Conservation (phyloP, 345 rosid genomes). For the Microthlaspi erraticum region DNA sequence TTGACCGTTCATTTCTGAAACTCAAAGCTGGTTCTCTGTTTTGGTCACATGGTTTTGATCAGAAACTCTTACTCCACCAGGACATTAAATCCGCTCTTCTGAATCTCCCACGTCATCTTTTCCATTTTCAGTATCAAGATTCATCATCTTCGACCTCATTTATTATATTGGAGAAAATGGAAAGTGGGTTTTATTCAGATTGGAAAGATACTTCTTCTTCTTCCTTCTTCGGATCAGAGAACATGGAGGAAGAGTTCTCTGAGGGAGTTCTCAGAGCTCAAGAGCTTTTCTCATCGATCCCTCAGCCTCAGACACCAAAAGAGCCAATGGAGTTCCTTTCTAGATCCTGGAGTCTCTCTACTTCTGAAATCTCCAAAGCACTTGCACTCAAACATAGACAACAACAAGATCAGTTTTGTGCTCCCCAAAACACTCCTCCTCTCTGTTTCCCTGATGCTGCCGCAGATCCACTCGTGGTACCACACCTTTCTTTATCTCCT, state of each 20-base stretch:
- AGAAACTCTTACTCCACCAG: constrained; percentile 28
- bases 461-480: constrained; percentile 56
- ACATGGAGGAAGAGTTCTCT: constrained; percentile 58
- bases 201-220: constrained; percentile 52
- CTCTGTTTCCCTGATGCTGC: constrained; percentile 47
- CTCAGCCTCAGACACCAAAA: constrained; percentile 79
- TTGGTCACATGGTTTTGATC: constrained; percentile 42
- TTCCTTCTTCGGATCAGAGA: constrained; percentile 49
- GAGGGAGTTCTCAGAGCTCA: constrained; percentile 44
- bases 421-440: constrained; percentile 40
- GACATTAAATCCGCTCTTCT: constrained; percentile 4
- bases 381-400: constrained; percentile 75
- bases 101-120: constrained; percentile 33
- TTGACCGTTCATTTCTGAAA: constrained; percentile 44
- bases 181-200: constrained; percentile 53
- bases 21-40: constrained; percentile 41
- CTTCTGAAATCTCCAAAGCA: constrained; percentile 91
- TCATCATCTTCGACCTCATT: neutral
- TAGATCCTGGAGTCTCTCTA: constrained; percentile 93
- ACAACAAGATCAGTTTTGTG: constrained; percentile 43
- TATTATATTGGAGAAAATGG: constrained; percentile 49
- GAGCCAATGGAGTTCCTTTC: constrained; percentile 96
- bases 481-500: constrained; percentile 6
- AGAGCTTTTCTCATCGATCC: constrained; percentile 57
- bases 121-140: neutral